A percentile compares a stretch with the other conserved stretches of the same genome.
Evolutionary conservation across 192 early-diverging fungal genomes (phyloP).

Genomic region (Mortierella claussenii): DNA sequence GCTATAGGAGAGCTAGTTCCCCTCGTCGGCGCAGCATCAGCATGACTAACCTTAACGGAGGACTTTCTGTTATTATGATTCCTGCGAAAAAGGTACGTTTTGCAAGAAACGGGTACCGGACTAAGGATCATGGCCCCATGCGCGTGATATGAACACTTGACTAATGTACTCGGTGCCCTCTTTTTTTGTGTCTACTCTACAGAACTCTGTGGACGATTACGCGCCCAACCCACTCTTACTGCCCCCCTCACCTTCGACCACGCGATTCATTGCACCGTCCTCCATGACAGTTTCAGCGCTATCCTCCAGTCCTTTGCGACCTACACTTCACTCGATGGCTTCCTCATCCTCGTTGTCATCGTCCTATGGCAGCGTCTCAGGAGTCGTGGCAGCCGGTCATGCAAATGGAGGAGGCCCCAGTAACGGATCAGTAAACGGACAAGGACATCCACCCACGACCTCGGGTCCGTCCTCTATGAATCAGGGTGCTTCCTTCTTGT

Average conservation of each 20-base stretch:
- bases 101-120: neutral
- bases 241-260: conserved; percentile 45
- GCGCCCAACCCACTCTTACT: conserved; percentile 39
- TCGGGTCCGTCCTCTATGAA: neutral
- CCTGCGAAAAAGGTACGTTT: conserved; percentile 40
- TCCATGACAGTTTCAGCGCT: conserved; percentile 26
- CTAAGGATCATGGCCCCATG: neutral
- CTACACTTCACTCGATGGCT: conserved; percentile 37
- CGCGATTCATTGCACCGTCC: conserved; percentile 42
- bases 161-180: no score
- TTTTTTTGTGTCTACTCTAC: neutral
- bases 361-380: conserved; percentile 40
- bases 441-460: conserved; percentile 1
- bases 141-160: neutral
- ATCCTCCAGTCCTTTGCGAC: conserved; percentile 45
- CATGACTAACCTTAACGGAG: conserved; percentile 49
- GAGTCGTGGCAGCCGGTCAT: conserved; percentile 8
- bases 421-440: conserved; percentile 8
- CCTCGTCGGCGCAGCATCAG: conserved; percentile 49
- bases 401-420: conserved; percentile 15
- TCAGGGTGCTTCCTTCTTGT: conserved; percentile 9
- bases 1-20: conserved; percentile 46
- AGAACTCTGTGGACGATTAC: conserved; percentile 45
- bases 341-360: conserved; percentile 49
- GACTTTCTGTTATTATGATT: conserved; percentile 42